phyloP scores from a whole-genome alignment of 306 rosid species.

The Vigna mungo region DNA sequence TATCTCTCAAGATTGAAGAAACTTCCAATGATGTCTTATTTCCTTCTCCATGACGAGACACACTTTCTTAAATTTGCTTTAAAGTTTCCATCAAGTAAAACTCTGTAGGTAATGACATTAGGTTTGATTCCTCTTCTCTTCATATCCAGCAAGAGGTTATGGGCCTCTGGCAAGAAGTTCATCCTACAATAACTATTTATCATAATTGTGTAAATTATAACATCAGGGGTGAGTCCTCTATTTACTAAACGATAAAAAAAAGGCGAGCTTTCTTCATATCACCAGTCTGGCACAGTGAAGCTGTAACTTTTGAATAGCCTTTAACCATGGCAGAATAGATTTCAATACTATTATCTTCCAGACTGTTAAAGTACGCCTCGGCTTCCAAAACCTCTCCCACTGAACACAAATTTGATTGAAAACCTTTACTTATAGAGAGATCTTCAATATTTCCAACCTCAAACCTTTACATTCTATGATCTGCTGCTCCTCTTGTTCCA shows the following conservation, averaged over 20 bases:
- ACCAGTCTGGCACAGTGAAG: constrained; percentile 65
- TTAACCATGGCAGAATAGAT: constrained; percentile 68
- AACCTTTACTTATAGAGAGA: constrained; percentile 35
- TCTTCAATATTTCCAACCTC: constrained; percentile 37
- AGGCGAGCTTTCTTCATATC: constrained; percentile 57
- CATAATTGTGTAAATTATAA: constrained; percentile 74
- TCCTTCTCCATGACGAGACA: constrained; percentile 35
- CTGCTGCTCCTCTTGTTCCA: constrained; percentile 4
- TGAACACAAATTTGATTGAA: background rate
- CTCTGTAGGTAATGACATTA: constrained; percentile 72
- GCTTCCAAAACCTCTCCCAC: constrained; percentile 74
- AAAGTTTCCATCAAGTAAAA: constrained; percentile 66
- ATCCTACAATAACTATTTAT: constrained; percentile 71
- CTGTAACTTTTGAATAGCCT: constrained; percentile 69
- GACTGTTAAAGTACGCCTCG: constrained; percentile 51
- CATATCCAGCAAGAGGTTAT: constrained; percentile 72
- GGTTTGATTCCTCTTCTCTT: constrained; percentile 70
- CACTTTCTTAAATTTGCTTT: constrained; percentile 46
- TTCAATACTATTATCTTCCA: constrained; percentile 65
- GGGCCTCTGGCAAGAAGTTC: constrained; percentile 65
- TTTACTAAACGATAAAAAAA: constrained; percentile 52
- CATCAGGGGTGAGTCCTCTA: constrained; percentile 65
- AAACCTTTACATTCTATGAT: constrained; percentile 26
- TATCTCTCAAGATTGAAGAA: constrained; percentile 63
- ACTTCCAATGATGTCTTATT: constrained; percentile 28